Evolutionary conservation across 345 rosid species (phyloP).

Genomic region (Tarenaya hassleriana): DNA sequence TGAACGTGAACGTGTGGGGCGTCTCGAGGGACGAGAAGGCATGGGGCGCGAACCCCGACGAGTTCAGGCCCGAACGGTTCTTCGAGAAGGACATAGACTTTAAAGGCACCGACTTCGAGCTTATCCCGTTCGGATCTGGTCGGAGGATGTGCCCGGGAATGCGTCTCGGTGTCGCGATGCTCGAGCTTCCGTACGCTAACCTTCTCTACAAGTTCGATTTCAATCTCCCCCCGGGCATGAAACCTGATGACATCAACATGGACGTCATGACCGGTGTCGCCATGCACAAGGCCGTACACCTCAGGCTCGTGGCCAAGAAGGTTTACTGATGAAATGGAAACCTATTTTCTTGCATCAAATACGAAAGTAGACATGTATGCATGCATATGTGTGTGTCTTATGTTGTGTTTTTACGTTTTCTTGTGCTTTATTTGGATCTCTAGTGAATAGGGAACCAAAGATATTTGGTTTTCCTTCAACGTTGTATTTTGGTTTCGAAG

Average conservation of each 20-base stretch:
- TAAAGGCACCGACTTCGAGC: conserved; percentile 23
- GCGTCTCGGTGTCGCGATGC: conserved; percentile 12
- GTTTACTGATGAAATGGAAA: background rate
- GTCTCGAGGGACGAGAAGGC: conserved; percentile 36
- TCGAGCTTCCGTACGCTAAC: conserved; percentile 20
- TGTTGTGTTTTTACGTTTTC: too few relatives aligned
- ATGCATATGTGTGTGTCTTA: too few relatives aligned
- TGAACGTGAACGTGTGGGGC: conserved; percentile 31
- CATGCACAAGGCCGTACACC: conserved; percentile 33
- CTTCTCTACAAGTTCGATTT: conserved; percentile 16
- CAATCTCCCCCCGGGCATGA: conserved; percentile 15
- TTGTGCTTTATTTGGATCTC: too few relatives aligned
- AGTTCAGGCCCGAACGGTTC: conserved; percentile 21
- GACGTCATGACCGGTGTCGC: conserved; percentile 28
- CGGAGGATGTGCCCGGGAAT: conserved; percentile 29
- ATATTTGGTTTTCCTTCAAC: too few relatives aligned
- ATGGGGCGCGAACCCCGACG: conserved; percentile 26
- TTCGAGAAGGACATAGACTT: conserved; percentile 20
- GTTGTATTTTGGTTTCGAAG: too few relatives aligned
- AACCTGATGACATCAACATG: conserved; percentile 19
- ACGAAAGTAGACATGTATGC: too few relatives aligned
- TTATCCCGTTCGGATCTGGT: conserved; percentile 29
- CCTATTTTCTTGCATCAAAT: too few relatives aligned
- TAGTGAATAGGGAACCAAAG: too few relatives aligned
- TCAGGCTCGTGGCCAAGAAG: conserved; percentile 26